Evolutionary conservation across 805 yeast genomes (phyloP), one percentile per base, ranked within the genome.

Genomic region (Candida silvatica): DNA sequence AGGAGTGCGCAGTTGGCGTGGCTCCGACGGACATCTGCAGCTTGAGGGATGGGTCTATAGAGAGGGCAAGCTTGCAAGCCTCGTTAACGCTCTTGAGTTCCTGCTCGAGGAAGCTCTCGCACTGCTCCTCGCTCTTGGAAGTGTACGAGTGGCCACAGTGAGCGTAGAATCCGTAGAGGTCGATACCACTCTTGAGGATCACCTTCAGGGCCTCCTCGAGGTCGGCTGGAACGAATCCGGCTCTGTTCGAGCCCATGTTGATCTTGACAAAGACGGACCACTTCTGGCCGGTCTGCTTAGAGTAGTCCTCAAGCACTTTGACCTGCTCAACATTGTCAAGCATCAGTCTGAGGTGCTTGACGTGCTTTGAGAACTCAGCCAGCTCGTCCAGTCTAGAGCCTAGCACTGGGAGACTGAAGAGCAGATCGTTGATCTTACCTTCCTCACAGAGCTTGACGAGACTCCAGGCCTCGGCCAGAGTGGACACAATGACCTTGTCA

Each of bases 111-210:
- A 55, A 62, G 3, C 47, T 48, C 35, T 65, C 64, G 0, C 84
- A 81, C 20, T 65, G 65, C 1, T 61, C 61, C 20, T 58, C 50
- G 14, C 65, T 54, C 6, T 56, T 54, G 0, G 80, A 61, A 1
- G 59, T 59, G 47, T 83, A 83, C 0, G 88, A 77, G 49, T 78
- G 83, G 2, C 94, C 94, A 1, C 86, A 82, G 58, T 83, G 92
- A 27, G 82, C 77, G 54, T 83, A 83, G 46, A 82, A 72, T 0
- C 94, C 94, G 46, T 62, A 73, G 12, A 81, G 39, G 6, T 66
- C 59, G 11, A 49, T 44, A 4, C 41, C 43, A 6, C 39, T 22
- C 3, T 42, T 34, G 9, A 66, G 41, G 14, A 54, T 49, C 9
- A 29, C 27, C 12, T 34, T 24, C 11, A 22, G 11, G 4, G 69